phyloP scores from a whole-genome alignment of 495 filamentous ascomycete species.

The Aspergillus asperescens region DNA sequence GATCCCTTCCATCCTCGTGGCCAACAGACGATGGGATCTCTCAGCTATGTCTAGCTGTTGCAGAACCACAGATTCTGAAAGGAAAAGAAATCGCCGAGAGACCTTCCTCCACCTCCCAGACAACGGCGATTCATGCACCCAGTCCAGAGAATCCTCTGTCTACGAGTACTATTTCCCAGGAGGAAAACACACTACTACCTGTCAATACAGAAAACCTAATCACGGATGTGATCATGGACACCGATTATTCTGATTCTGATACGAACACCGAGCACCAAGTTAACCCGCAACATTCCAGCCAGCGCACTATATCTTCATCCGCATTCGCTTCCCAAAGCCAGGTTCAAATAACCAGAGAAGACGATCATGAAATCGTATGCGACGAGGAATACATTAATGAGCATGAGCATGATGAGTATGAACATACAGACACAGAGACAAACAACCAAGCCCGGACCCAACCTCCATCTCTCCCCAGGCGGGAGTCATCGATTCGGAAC shows the following conservation, averaged over 20 bases:
- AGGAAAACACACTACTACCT: no score
- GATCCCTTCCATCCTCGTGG: conserved; percentile 31
- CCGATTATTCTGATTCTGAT: neutral
- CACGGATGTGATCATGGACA: neutral
- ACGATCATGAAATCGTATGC: neutral
- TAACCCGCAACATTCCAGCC: conserved; percentile 1
- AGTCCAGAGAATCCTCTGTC: neutral
- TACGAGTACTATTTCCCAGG: neutral
- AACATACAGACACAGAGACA: neutral
- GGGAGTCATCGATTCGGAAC: conserved; percentile 3
- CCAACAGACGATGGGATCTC: conserved; percentile 16
- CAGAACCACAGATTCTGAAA: neutral
- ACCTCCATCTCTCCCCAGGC: neutral
- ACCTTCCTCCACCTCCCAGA: neutral
- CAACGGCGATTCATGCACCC: neutral
- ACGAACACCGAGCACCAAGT: neutral
- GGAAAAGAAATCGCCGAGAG: neutral
- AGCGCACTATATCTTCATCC: conserved; percentile 13
- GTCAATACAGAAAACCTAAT: neutral
- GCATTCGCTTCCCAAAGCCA: conserved; percentile 20
- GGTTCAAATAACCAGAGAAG: neutral
- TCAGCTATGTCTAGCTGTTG: neutral
- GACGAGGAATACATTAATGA: neutral
- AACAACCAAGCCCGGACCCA: neutral
- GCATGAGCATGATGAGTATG: neutral